Evolutionary conservation across 2,329 filamentous ascomycete genomes (phyloP).

Genomic region (Hypocreales sp.): DNA sequence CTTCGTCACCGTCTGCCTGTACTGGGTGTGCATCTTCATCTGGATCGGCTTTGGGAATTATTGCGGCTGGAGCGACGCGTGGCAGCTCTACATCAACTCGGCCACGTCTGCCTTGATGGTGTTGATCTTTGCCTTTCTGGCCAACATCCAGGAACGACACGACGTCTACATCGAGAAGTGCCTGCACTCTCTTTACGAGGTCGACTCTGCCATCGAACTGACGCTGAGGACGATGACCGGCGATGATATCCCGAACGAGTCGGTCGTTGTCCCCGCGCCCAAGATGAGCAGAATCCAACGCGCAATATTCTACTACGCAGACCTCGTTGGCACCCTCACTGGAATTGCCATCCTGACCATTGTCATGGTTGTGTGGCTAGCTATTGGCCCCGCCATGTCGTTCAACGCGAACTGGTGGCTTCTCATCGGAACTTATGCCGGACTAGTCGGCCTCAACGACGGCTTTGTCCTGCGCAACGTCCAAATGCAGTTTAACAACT

Average conservation of each 20-base stretch:
- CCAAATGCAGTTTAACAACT: constrained; percentile 12
- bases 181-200: constrained; percentile 15
- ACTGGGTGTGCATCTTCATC: constrained; percentile 18
- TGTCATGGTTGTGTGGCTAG: constrained; percentile 21
- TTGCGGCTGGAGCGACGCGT: constrained; percentile 15
- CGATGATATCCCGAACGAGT: constrained; percentile 15
- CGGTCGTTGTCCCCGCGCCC: constrained; percentile 15
- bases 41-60: constrained; percentile 17
- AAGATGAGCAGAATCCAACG: constrained; percentile 17
- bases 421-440: constrained; percentile 30
- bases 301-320: constrained; percentile 24
- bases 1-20: constrained; percentile 14
- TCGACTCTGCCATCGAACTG: constrained; percentile 18
- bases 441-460: constrained; percentile 27
- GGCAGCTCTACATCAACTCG: constrained; percentile 27
- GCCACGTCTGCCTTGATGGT: constrained; percentile 21
- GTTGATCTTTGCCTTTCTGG: constrained; percentile 24
- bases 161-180: constrained; percentile 14
- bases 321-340: constrained; percentile 23
- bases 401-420: constrained; percentile 30
- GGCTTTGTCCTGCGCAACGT: constrained; percentile 29
- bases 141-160: constrained; percentile 21
- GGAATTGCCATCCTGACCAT: constrained; percentile 20
- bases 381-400: constrained; percentile 19
- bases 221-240: constrained; percentile 17